Conservation (phyloP, 2,329 filamentous ascomycete species). For the Neofusicoccum parvum region DNA sequence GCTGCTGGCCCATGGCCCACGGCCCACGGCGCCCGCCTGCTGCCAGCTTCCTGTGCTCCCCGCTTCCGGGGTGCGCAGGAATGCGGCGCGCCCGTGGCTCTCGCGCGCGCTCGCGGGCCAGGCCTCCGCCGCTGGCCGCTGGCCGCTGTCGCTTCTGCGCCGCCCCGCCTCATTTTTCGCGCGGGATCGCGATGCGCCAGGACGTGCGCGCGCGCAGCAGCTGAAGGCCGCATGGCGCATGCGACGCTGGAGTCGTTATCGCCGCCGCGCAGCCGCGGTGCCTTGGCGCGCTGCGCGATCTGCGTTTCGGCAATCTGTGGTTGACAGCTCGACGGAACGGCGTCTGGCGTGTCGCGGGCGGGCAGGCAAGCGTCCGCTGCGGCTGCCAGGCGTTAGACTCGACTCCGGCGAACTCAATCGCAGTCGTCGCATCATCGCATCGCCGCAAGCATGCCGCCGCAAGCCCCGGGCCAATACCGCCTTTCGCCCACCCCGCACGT, state of each 20-base stretch:
- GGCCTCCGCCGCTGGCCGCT: not conserved
- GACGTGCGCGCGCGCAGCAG: not conserved
- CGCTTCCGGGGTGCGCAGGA: not conserved
- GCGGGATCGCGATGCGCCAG: not conserved
- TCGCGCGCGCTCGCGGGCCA: not conserved
- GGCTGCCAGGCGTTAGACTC: not conserved
- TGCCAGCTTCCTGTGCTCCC: not conserved
- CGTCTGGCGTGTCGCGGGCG: not conserved
- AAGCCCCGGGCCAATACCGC: constrained; percentile 22
- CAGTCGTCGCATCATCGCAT: not conserved
- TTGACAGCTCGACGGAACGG: not conserved
- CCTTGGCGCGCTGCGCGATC: constrained; percentile 9
- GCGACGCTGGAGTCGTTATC: constrained; percentile 11
- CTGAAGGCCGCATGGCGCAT: constrained; percentile 7
- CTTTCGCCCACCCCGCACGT: constrained; percentile 27
- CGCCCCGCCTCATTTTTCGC: not conserved
- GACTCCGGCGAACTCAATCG: too few species aligned
- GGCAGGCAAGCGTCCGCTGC: not conserved
- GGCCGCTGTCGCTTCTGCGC: not conserved
- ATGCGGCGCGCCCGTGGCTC: not conserved
- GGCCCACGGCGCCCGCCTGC: not conserved
- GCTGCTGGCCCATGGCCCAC: not conserved
- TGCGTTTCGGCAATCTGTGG: constrained; percentile 14
- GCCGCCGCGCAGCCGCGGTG: not conserved
- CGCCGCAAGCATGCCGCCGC: constrained; percentile 19